Percentiles rank a stretch among this genome's conserved stretches.
phyloP scores from a whole-genome alignment of 1,284 basidiomycete species.

The Grifola frondosa region DNA sequence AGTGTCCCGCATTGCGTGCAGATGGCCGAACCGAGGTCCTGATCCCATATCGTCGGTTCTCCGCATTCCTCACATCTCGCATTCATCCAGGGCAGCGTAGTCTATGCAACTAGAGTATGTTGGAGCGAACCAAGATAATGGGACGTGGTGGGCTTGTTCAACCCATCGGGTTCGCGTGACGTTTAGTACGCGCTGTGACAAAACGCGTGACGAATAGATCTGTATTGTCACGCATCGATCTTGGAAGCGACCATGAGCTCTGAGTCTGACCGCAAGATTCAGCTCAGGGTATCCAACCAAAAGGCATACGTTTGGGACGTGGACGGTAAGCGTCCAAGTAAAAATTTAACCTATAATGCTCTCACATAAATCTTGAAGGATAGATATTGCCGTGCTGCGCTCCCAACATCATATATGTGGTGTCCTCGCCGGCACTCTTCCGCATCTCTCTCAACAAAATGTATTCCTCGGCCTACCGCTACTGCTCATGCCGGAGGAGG shows the following conservation, averaged over 20 bases:
- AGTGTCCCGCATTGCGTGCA: slow-evolving; percentile 69
- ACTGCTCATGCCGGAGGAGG: slow-evolving; percentile 89
- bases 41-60: slow-evolving; percentile 50
- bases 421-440: slow-evolving; percentile 86
- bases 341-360: no score
- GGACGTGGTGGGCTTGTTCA: slow-evolving; percentile 9
- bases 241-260: slow-evolving; percentile 11
- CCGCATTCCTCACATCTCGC: slow-evolving; percentile 52
- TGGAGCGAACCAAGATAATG: neutral
- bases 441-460: slow-evolving; percentile 95
- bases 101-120: no score
- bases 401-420: slow-evolving; percentile 84
- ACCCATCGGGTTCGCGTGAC: neutral
- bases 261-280: slow-evolving; percentile 20
- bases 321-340: slow-evolving; percentile 52
- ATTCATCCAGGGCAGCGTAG: no score
- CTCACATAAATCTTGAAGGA: no score
- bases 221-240: slow-evolving; percentile 3
- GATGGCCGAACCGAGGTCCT: slow-evolving; percentile 56
- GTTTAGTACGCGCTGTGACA: slow-evolving; percentile 5
- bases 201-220: neutral
- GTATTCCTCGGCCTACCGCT: slow-evolving; percentile 92
- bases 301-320: slow-evolving; percentile 79
- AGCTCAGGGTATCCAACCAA: slow-evolving; percentile 65
- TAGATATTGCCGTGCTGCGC: slow-evolving; percentile 79